Conservation (phyloP, 257 asterid species). For the Primulina tabacum region DNA sequence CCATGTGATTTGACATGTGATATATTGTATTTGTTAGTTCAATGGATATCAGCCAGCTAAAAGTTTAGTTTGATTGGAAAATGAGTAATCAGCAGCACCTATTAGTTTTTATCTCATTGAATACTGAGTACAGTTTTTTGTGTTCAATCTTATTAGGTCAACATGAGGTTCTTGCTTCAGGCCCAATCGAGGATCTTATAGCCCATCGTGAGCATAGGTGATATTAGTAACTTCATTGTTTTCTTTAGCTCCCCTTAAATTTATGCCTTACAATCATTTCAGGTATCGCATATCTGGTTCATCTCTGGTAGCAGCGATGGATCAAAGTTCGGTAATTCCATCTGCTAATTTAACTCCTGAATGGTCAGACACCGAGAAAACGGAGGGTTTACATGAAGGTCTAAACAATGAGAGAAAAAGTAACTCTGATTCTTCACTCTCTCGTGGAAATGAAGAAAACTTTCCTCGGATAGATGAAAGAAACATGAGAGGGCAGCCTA, state of each 20-base stretch:
- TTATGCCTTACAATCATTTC: conserved; percentile 22
- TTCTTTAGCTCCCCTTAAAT: conserved; percentile 14
- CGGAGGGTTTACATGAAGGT: conserved; percentile 44
- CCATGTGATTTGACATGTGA: conserved; percentile 18
- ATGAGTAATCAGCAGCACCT: conserved; percentile 4
- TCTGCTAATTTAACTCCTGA: conserved; percentile 48
- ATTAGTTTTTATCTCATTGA: conserved; percentile 12
- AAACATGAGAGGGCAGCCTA: conserved; percentile 74
- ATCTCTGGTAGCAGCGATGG: conserved; percentile 90
- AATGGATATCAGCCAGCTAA: not conserved
- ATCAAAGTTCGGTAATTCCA: conserved; percentile 68
- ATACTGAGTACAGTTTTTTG: conserved; percentile 19
- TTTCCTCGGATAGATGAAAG: conserved; percentile 65
- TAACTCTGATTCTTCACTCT: conserved; percentile 33
- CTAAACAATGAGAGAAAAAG: conserved; percentile 37
- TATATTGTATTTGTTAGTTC: conserved; percentile 3
- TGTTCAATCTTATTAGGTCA: conserved; percentile 53
- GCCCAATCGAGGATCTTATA: conserved; percentile 98
- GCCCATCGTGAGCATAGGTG: conserved; percentile 99
- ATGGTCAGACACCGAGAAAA: conserved; percentile 53
- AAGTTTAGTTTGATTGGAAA: not conserved
- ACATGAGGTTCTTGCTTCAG: conserved; percentile 96
- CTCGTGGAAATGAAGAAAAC: conserved; percentile 53
- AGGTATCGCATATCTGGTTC: conserved; percentile 99
- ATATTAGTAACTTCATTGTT: conserved; percentile 16